phyloP scores from a whole-genome alignment of 345 rosid genomes.

The Moricandia arvensis region DNA sequence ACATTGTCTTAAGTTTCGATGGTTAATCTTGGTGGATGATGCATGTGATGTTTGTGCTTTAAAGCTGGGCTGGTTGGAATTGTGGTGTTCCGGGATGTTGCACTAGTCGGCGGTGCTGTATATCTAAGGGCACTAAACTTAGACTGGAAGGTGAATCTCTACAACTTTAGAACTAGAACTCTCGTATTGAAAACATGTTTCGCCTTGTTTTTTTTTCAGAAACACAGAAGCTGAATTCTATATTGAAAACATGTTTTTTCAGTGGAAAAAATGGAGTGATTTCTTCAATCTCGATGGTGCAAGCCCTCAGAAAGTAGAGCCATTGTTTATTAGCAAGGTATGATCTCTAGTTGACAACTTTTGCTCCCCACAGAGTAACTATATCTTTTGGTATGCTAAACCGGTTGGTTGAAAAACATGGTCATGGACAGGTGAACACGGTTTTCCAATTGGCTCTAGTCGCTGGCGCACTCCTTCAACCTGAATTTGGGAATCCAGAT shows the following conservation, averaged over 20 bases:
- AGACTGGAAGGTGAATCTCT: slow-evolving; percentile 64
- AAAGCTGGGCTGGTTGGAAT: slow-evolving; percentile 86
- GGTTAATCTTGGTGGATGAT: slow-evolving; percentile 10
- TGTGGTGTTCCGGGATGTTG: slow-evolving; percentile 67
- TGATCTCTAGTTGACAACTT: neutral
- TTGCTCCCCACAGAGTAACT: neutral
- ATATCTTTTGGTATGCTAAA: neutral
- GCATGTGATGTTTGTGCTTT: slow-evolving; percentile 16
- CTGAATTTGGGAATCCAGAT: slow-evolving; percentile 69
- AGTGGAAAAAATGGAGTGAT: slow-evolving; percentile 78
- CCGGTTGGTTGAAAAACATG: neutral
- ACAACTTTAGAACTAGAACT: slow-evolving; percentile 4
- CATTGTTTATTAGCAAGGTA: slow-evolving; percentile 93
- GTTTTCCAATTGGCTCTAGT: slow-evolving; percentile 85
- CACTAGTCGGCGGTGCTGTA: slow-evolving; percentile 77
- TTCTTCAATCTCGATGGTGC: slow-evolving; percentile 84
- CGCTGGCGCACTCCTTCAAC: slow-evolving; percentile 89
- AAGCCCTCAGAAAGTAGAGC: slow-evolving; percentile 68
- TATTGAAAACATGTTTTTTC: slow-evolving; percentile 21
- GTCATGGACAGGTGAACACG: slow-evolving; percentile 71
- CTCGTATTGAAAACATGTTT: neutral
- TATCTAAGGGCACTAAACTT: slow-evolving; percentile 71
- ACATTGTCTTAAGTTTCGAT: neutral
- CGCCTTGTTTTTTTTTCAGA: neutral
- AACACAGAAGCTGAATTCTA: neutral